Conservation (phyloP, 2,329 filamentous ascomycete species). For the Penicillium sp. region DNA sequence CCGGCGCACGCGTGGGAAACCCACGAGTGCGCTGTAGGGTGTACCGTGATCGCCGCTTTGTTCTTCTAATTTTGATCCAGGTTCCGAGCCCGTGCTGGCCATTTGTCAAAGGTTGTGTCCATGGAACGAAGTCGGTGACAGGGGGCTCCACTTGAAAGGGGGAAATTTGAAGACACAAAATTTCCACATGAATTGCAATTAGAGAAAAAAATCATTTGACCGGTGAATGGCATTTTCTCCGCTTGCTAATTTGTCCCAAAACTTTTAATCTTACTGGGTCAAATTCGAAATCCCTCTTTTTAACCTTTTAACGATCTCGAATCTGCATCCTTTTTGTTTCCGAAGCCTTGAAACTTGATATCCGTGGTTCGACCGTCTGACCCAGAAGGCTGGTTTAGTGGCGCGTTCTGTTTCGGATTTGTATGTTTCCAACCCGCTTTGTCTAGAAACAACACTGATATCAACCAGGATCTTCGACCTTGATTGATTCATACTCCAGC, state of each 20-base stretch:
- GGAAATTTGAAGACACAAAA: not conserved
- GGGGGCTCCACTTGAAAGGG: not conserved
- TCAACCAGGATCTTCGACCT: not conserved
- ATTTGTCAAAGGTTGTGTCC: not conserved
- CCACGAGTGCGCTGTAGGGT: not conserved
- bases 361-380: not conserved
- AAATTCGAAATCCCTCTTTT: not conserved
- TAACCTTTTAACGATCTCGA: not conserved
- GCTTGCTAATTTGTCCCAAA: not conserved
- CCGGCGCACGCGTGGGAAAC: not conserved
- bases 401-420: not conserved
- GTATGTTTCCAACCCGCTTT: not conserved
- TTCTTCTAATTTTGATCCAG: not conserved
- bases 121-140: not conserved
- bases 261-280: not conserved
- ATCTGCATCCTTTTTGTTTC: not conserved
- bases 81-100: not conserved
- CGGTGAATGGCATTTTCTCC: not conserved
- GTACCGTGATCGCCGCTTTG: not conserved
- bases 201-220: not conserved
- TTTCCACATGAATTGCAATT: not conserved
- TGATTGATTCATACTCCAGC: constrained; percentile 6
- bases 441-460: not conserved
- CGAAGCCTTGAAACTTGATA: not conserved
- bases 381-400: not conserved